Conservation (phyloP, 2,329 filamentous ascomycete genomes). For the Pestalotiopsis fici region DNA sequence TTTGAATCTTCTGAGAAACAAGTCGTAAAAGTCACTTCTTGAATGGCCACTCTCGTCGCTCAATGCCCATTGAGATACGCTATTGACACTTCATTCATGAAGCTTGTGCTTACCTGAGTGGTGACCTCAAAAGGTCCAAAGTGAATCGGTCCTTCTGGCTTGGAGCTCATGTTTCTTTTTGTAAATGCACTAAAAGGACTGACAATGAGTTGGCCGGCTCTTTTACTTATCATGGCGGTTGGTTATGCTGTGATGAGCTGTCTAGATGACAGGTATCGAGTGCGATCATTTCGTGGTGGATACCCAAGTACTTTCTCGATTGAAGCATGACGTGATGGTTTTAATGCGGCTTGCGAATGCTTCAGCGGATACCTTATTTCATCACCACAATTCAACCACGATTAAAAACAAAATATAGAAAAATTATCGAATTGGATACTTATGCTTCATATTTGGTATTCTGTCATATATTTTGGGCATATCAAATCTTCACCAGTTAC, state of each 20-base stretch:
- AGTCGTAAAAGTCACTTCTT: too few relatives aligned
- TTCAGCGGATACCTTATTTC: not conserved
- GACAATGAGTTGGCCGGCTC: slow-evolving; percentile 6
- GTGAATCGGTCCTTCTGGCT: slow-evolving; percentile 43
- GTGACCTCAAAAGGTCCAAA: slow-evolving; percentile 81
- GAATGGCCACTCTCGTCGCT: too few relatives aligned
- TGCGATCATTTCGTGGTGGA: not conserved
- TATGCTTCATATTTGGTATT: not conserved
- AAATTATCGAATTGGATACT: too few relatives aligned
- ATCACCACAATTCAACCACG: not conserved
- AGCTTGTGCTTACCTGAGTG: slow-evolving; percentile 55
- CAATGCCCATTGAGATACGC: too few relatives aligned
- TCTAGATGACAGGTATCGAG: not conserved
- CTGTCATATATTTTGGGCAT: not conserved
- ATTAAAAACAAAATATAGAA: not conserved
- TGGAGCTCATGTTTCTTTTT: slow-evolving; percentile 15
- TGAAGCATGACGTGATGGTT: not conserved
- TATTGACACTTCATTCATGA: too few relatives aligned
- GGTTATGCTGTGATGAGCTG: not conserved
- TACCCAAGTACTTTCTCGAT: not conserved
- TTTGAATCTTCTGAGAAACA: too few relatives aligned
- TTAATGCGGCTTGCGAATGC: not conserved
- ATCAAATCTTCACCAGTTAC: not conserved
- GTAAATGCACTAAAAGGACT: slow-evolving; percentile 10
- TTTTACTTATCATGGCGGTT: slow-evolving; percentile 17